Evolutionary conservation across 306 rosid species (phyloP), one percentile per base, ranked within the genome.

Genomic region (Quercus suber): DNA sequence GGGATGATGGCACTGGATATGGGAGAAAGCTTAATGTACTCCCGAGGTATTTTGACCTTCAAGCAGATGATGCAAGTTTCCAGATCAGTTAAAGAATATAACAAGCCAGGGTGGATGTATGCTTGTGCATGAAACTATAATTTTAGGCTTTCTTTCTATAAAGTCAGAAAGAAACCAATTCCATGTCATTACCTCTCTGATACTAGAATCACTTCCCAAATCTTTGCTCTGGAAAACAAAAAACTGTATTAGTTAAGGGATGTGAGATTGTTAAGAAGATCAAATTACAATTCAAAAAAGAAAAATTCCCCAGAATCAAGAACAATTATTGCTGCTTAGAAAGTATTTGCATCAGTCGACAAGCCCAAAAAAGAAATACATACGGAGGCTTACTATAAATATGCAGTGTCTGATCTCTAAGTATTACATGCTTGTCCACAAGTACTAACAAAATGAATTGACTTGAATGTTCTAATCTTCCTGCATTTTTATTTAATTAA

Each of bases 31-130:
- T 88, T 92, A 63, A 95, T 95, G 82, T 83, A 81, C 81, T 95
- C 98, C 21, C 99, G 86, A 35, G 98, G 93, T 55, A 95, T 74
- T 79, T 92, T 90, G 83, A 95, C 92, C 98, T 95, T 83, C 88
- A 89, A 80, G 25, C 30, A 73, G 77, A 25, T 21, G 18, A 19
- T 53, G 83, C 45, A 77, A 37, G 41, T 74, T 67, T 71, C 61
- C 45, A 49, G 59, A 78, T 80, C 33, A 67, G 68, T 69, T 15
- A 43, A 33, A 60, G 20, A 41, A 21, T 13, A 33, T 28, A 75
- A 74, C 71, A 49, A 57, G 49, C 37, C n/a, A 8, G 30, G 17
- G 37, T 9, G 30, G 43, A 49, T 57, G 52, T 63, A 67, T 19
- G 35, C 37, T 65, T 59, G 76, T 56, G 55, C 41, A 74, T 55